Evolutionary conservation across 495 filamentous ascomycete genomes (phyloP), one percentile per base, ranked within the genome.

Genomic region (Tuber borchii): DNA sequence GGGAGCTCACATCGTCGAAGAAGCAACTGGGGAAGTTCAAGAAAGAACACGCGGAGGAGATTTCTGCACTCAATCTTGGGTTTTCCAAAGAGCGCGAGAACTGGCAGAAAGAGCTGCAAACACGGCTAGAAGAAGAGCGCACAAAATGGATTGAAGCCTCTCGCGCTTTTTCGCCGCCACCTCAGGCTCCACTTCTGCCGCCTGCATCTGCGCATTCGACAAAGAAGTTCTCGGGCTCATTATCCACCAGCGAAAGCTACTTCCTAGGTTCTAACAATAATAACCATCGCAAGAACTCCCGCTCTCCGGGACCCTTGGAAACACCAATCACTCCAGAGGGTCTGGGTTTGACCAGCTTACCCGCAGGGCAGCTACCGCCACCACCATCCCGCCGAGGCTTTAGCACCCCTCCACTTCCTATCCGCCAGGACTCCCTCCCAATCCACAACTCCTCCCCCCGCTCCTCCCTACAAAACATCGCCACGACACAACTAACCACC

Each of bases 71-170:
- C 91, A 94, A 79, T 91, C 90, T 82, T 89, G 90, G 79, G 83
- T 87, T 2, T 87, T 85, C 82, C 90, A 93, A 78, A 83, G 93
- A 95, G 79, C 92, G 90, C 81, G 89, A 91, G 80, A 83, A 87
- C 6, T 89, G 85, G 83, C 90, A 93, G 76, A 84, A 88, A 19
- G 88, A 91, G 39, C 87, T 88, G 82, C 80, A 87, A 26, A 88
- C 89, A 69, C 87, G 88, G 61, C 80, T 92, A 0, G 90, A 92
- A 70, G 91, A 95, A 74, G 93, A 96, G 80, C 90, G 89, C 74
- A 84, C 86, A 14, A 93, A 90, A 83, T 94, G 91, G 90, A 86
- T 90, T 70, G 91, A 93, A 74, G 90, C 71, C 71, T 79, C 68
- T 72, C 84, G 31, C 78, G 83, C 37, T 75, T 83, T 75, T 76